These are phyloP conservation scores for Kluyveromyces dobzhanskii DNA, from an alignment of 805 yeast species.

Conservation along the genomic window DNA sequence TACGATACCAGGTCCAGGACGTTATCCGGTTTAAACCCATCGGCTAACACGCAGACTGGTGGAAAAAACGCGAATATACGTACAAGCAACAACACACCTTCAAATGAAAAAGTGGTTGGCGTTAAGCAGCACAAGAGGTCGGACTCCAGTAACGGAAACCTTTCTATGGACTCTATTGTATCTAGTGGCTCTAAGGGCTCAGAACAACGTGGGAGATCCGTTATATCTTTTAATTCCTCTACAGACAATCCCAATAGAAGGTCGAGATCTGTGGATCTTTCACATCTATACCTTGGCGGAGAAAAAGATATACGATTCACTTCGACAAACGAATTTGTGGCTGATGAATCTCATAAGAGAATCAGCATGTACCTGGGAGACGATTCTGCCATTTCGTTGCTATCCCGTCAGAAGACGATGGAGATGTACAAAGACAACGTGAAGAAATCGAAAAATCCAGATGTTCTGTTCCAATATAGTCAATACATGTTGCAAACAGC, in stretches of 20 bases:
- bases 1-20: background rate
- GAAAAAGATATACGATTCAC: conserved; percentile 29
- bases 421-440: conserved; percentile 85
- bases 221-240: background rate
- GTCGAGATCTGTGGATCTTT: conserved; percentile 34
- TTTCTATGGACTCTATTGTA: background rate
- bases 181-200: background rate
- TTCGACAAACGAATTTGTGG: conserved; percentile 33
- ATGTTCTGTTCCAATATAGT: conserved; percentile 82
- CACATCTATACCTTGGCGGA: conserved; percentile 33
- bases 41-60: background rate
- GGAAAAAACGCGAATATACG: no score
- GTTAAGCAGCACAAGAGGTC: background rate
- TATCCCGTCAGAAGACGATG: conserved; percentile 75
- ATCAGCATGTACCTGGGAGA: conserved; percentile 48
- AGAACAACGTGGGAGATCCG: background rate
- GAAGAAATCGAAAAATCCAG: conserved; percentile 75
- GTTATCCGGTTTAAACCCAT: background rate
- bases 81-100: no score
- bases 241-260: conserved; percentile 12
- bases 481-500: conserved; percentile 86
- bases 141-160: background rate
- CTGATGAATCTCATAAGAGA: conserved; percentile 45
- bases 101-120: no score
- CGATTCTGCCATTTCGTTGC: conserved; percentile 37